phyloP scores from a whole-genome alignment of 768 basidiomycete species.

The Leucocoprinus birnbaumii region DNA sequence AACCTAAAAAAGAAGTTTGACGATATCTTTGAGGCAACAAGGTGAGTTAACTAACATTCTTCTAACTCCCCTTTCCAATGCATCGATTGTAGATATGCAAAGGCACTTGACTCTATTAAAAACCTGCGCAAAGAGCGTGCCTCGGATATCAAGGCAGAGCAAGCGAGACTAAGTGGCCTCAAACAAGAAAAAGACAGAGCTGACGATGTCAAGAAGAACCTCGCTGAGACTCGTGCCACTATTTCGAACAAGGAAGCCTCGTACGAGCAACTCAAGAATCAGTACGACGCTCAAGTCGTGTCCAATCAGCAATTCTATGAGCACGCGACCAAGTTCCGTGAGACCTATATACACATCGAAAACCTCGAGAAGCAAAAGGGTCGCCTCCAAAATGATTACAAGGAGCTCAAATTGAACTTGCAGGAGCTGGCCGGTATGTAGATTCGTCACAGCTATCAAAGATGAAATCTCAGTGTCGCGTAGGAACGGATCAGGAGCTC shows the following conservation, averaged over 20 bases:
- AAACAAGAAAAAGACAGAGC: conserved; percentile 82
- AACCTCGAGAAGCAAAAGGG: conserved; percentile 58
- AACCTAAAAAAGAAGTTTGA: conserved; percentile 98
- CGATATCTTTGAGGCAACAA: conserved; percentile 98
- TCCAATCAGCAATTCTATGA: conserved; percentile 83
- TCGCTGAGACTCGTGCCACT: conserved; percentile 53
- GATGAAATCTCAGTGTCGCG: conserved; percentile 1
- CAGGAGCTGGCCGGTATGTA: conserved; percentile 65
- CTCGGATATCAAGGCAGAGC: conserved; percentile 90
- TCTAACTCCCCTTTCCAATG: not conserved
- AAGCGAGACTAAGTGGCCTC: conserved; percentile 77
- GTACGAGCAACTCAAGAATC: conserved; percentile 65
- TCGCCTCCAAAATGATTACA: conserved; percentile 59
- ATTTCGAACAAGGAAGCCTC: conserved; percentile 73
- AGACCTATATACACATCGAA: conserved; percentile 73
- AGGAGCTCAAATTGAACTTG: conserved; percentile 59
- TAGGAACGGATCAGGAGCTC: conserved; percentile 77
- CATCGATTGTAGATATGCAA: conserved; percentile 72
- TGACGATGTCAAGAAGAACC: conserved; percentile 73
- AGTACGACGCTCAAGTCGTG: conserved; percentile 61
- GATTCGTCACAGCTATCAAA: not conserved
- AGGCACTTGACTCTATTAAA: conserved; percentile 93
- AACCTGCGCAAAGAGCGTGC: conserved; percentile 84
- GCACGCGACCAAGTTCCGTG: conserved; percentile 79
- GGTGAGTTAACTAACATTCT: conserved; percentile 40